phyloP scores from a whole-genome alignment of 169 alveolate genomes.

The Perkinsus olseni region DNA sequence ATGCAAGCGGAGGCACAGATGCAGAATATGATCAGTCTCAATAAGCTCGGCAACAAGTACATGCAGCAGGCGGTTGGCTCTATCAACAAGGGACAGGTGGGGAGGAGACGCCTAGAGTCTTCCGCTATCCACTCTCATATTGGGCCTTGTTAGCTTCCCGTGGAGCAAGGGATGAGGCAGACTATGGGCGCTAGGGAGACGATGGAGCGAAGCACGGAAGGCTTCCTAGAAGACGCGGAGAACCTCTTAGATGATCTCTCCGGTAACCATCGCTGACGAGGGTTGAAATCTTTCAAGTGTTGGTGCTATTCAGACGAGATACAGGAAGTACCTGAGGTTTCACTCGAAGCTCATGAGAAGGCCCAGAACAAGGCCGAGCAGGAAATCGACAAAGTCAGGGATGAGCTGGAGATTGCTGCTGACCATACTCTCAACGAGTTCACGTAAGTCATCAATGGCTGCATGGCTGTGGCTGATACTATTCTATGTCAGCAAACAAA shows the following conservation, averaged over 20 bases:
- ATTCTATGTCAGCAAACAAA: background rate
- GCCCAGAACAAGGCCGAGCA: background rate
- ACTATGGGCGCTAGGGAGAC: background rate
- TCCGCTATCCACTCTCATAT: background rate
- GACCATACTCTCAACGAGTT: background rate
- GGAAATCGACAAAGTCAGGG: background rate
- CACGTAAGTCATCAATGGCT: background rate
- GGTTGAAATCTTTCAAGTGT: background rate
- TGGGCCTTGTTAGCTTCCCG: background rate
- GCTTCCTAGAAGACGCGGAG: background rate
- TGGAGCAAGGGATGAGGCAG: background rate
- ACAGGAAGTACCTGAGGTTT: background rate
- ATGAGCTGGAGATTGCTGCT: background rate
- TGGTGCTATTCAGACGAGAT: background rate
- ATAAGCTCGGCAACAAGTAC: background rate
- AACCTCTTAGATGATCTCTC: background rate
- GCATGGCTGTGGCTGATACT: background rate
- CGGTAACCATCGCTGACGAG: background rate
- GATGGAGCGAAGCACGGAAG: background rate
- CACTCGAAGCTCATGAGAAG: background rate
- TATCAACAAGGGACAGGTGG: background rate
- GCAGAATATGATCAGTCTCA: background rate
- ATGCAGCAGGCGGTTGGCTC: background rate
- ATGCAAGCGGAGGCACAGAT: background rate
- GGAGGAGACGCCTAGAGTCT: background rate